These are phyloP conservation scores for Penicillium sp. DNA, from an alignment of 2,329 filamentous ascomycete genomes.

Conservation along the genomic window DNA sequence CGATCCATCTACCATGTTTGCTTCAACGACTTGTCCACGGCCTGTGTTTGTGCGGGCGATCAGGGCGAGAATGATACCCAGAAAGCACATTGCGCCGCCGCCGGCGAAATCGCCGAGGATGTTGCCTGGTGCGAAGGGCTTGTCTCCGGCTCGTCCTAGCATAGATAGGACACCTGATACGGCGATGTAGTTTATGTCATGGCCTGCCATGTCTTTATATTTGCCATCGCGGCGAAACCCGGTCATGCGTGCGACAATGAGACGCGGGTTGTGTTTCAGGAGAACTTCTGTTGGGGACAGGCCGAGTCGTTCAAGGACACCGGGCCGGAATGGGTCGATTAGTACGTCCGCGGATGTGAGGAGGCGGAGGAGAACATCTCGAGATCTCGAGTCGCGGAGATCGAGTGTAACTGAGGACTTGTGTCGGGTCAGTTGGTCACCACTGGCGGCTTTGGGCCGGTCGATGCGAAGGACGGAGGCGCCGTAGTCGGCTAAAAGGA, in stretches of 20 bases:
- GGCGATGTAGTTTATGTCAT: conserved; percentile 96
- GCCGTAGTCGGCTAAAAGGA: conserved; percentile 86
- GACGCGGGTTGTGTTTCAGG: conserved; percentile 65
- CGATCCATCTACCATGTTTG: conserved; percentile 93
- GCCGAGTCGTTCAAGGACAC: conserved; percentile 81
- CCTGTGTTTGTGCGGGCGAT: conserved; percentile 65
- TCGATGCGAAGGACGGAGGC: conserved; percentile 87
- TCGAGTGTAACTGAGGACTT: conserved; percentile 80
- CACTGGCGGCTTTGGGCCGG: conserved; percentile 54
- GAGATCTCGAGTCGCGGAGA: conserved; percentile 67
- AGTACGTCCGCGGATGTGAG: conserved; percentile 69
- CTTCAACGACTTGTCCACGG: conserved; percentile 83
- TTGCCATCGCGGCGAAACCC: conserved; percentile 85
- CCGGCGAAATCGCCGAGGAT: conserved; percentile 89
- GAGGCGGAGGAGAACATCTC: conserved; percentile 66
- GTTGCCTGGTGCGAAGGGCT: conserved; percentile 78
- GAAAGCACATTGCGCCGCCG: conserved; percentile 77
- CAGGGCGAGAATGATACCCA: conserved; percentile 80
- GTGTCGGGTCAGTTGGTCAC: conserved; percentile 74
- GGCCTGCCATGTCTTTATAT: conserved; percentile 85
- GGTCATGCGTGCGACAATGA: conserved; percentile 84
- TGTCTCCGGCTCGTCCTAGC: conserved; percentile 68
- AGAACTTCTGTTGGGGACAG: conserved; percentile 70
- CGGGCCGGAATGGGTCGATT: conserved; percentile 91
- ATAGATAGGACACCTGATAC: conserved; percentile 77